Evolutionary conservation across 1,284 basidiomycete species (phyloP), one percentile per base, ranked within the genome.

Genomic region (Cutaneotrichosporon sp.): DNA sequence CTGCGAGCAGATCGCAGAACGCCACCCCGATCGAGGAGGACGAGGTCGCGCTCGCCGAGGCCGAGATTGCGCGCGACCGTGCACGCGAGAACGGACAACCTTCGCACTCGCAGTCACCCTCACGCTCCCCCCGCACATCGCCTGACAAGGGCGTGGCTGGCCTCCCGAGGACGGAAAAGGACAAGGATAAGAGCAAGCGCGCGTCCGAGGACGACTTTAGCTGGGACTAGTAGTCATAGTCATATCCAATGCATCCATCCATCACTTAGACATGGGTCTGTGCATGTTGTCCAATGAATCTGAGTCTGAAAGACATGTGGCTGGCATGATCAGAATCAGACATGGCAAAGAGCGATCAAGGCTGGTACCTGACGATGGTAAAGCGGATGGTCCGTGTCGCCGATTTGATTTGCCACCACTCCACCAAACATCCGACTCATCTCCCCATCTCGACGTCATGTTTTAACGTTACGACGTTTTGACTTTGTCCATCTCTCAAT

Each of bases 181-280:
- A n/a, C 38, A 38, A 16, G 30, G 38, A n/a, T 34, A 38, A 64
- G 30, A 26, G 26, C 22, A 26, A 26, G 50, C 50, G 50, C 6
- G 26, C 22, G 11, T 72, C 70, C 21, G 67, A 72, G 22, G 72
- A 72, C 38, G 70, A 73, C 58, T 74, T 75, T 61, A 73, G 67
- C 47, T 75, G 74, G 74, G 74, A 75, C 53, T 75, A 63, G 53
- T 22, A 4, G 59, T 10, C 22, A 47, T 18, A 26, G 26, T n/a
- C 11, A 13, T 42, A 13, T 42, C 40, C 13, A 13, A 60, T 60
- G 58, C 49, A 60, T 52, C 31, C 58, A 60, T 52, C 31, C 58
- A 60, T 60, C 11, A 38, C 14, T 22, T 49, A 31, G 34, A 6
- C 40, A 16, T 16, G 14, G 16, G 40, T 13, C 40, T 18, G 40